Evolutionary conservation across 192 early-diverging fungal species (phyloP).

Genomic region (Mortierella hygrophila): DNA sequence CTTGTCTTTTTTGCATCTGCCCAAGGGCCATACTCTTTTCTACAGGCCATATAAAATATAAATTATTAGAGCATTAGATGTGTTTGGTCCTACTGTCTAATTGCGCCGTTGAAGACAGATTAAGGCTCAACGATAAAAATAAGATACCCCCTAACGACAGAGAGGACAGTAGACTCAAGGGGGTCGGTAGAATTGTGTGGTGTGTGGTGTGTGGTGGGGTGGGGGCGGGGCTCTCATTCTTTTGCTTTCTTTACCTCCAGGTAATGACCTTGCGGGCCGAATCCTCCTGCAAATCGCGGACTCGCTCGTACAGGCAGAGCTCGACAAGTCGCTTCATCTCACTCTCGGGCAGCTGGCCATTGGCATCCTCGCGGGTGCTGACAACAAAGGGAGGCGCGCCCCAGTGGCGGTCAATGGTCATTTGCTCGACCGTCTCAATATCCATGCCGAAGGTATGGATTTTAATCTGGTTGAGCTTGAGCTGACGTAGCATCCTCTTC

Average conservation of each 20-base stretch:
- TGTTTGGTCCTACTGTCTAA: background rate
- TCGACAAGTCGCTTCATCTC: slow-evolving; percentile 17
- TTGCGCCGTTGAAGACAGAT: background rate
- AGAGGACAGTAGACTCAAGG: background rate
- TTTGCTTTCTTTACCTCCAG: slow-evolving; percentile 8
- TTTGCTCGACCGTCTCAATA: slow-evolving; percentile 8
- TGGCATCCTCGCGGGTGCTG: background rate
- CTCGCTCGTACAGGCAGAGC: slow-evolving; percentile 12
- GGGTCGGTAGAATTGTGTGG: background rate
- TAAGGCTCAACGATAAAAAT: background rate
- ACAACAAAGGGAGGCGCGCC: slow-evolving; percentile 19
- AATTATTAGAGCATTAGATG: background rate
- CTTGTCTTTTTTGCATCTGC: slow-evolving; percentile 5
- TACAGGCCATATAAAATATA: background rate
- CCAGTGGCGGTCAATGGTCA: slow-evolving; percentile 11
- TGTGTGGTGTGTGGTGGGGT: too few relatives aligned
- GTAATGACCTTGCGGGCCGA: slow-evolving; percentile 22
- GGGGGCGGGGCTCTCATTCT: too few relatives aligned
- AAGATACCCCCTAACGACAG: background rate
- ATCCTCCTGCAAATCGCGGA: slow-evolving; percentile 15
- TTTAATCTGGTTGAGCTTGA: slow-evolving; percentile 21
- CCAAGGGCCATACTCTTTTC: slow-evolving; percentile 8
- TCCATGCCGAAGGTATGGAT: slow-evolving; percentile 19
- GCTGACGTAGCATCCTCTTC: slow-evolving; percentile 66
- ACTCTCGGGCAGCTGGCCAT: slow-evolving; percentile 7